These are phyloP conservation scores for Hygrophila difformis DNA, from an alignment of 257 asterid genomes.

Conservation along the genomic window DNA sequence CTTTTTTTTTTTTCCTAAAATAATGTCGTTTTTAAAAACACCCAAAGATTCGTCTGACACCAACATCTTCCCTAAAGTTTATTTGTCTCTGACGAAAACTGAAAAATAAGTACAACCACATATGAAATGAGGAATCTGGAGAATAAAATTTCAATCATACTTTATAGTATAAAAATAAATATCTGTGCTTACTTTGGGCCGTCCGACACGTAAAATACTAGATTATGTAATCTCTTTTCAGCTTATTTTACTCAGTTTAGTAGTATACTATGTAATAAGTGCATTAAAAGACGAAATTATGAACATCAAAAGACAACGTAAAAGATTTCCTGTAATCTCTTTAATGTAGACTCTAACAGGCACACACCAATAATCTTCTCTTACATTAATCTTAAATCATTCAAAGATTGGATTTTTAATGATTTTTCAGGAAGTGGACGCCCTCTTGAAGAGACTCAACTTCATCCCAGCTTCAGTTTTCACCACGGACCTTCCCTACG, in stretches of 20 bases:
- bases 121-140: too few relatives aligned
- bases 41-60: slow-evolving; percentile 29
- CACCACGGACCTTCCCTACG: slow-evolving; percentile 60
- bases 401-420: not conserved
- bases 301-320: slow-evolving; percentile 29
- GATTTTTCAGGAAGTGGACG: slow-evolving; percentile 45
- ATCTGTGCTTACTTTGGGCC: too few relatives aligned
- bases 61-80: slow-evolving; percentile 17
- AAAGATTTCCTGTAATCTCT: slow-evolving; percentile 21
- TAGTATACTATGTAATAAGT: slow-evolving; percentile 9
- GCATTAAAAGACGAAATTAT: slow-evolving; percentile 21
- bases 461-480: slow-evolving; percentile 52
- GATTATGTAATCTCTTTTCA: slow-evolving; percentile 23
- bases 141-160: too few relatives aligned
- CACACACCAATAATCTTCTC: slow-evolving; percentile 10
- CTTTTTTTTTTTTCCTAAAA: too few relatives aligned
- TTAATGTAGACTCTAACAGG: not conserved
- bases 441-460: slow-evolving; percentile 31
- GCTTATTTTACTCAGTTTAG: slow-evolving; percentile 3
- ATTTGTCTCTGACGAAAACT: slow-evolving; percentile 9
- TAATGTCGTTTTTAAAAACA: too few relatives aligned
- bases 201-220: not conserved
- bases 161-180: too few relatives aligned
- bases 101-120: not conserved
- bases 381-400: slow-evolving; percentile 2